Base-by-base conservation (phyloP, 495 filamentous ascomycete genomes). In the Glonium stellatum region DNA sequence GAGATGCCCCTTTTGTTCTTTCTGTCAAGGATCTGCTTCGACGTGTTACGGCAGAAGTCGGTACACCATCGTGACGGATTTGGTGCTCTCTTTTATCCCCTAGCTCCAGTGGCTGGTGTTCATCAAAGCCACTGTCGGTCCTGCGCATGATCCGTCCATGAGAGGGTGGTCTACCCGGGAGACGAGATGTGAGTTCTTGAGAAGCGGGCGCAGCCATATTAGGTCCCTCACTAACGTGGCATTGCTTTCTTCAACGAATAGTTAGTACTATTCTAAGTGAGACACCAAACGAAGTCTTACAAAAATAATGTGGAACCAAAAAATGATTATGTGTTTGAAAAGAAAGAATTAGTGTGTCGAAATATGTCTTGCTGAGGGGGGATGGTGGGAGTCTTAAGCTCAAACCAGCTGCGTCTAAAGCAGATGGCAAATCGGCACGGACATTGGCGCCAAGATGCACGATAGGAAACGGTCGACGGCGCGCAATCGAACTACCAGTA, bases 81-180 rank as follows among this genome's bases (percentile, higher is more conserved):
- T 22, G 59, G 47, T 21, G 41, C 15, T 57, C 6, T 15, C 8
- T 52, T 31, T n/a, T 51, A 11, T 21, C 47, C 23, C 15, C 31
- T 21, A 25, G 25, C 13, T 60, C 57, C 46, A 50, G 13, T 22
- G 22, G 35, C 44, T 47, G 44, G 39, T 55, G 55, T 27, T 48
- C 27, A 41, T 62, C 63, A 55, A 66, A 62, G 34, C 63, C 59
- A 49, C 63, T 66, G 53, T 66, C 63, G 39, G 47, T 13, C 51
- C 63, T 59, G 31, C 51, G 22, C 63, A 66, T 66, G 51, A 52
- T 55, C 34, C 37, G 46, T 21, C 42, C 13, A 55, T 61, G 41
- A 15, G 54, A 52, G 18, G 15, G 50, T 39, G 50, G 15, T 21
- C 23, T 58, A 18, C 13, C 9, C 10, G 21, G 19, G n/a, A 41